phyloP scores from a whole-genome alignment of 306 rosid genomes.

The Quercus aquifolioides region DNA sequence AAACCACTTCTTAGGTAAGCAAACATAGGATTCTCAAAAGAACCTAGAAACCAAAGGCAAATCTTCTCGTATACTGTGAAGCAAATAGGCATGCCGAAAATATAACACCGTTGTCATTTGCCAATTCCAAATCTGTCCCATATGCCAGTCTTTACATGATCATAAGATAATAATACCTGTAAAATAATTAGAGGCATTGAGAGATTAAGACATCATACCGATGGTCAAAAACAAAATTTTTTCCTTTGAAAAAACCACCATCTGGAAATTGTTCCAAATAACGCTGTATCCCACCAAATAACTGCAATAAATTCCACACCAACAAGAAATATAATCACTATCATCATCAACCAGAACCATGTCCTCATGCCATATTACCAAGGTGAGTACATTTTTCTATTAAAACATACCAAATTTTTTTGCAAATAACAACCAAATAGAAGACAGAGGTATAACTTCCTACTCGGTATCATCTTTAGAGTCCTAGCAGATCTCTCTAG shows the following conservation, averaged over 20 bases:
- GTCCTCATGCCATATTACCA: neutral
- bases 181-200: slow-evolving; percentile 7
- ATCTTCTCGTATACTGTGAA: too few species aligned
- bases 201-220: slow-evolving; percentile 45
- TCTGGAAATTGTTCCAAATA: slow-evolving; percentile 88
- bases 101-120: neutral
- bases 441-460: neutral
- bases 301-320: slow-evolving; percentile 43
- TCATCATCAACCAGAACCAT: slow-evolving; percentile 5
- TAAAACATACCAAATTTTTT: neutral
- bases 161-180: slow-evolving; percentile 7
- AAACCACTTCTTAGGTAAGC: neutral
- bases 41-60: neutral
- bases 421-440: neutral
- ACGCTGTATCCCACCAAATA: slow-evolving; percentile 91
- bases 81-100: neutral
- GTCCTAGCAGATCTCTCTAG: slow-evolving; percentile 16
- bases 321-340: slow-evolving; percentile 5
- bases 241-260: slow-evolving; percentile 84
- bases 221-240: slow-evolving; percentile 95
- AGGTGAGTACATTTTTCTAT: neutral
- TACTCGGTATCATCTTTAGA: neutral
- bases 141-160: neutral
- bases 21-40: neutral
- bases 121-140: neutral